Base-by-base conservation (phyloP, 2,329 filamentous ascomycete species). In the Colletotrichum tabaci region DNA sequence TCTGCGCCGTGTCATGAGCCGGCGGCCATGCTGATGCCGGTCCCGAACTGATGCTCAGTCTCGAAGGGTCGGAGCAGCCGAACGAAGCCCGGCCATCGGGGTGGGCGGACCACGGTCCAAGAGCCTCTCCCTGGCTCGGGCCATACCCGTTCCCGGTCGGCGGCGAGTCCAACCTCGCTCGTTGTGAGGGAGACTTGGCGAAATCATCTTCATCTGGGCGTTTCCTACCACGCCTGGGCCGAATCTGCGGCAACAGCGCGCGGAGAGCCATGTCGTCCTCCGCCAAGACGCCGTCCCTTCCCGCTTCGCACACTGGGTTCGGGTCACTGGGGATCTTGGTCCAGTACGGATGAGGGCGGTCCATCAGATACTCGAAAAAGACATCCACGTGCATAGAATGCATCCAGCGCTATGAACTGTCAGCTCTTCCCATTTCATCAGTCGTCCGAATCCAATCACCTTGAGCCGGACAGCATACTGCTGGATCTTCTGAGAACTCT, bases 351-450 rank as follows among this genome's bases (percentile, higher is more conserved):
- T 97, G 94, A 35, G 89, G 85, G 74, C 94, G 94, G 60, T 91
- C 90, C 73, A 96, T 87, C 23, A 97, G 89, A 79, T 94, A 98
- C 79, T 97, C 94, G 77, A 98, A 98, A 80, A 98, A 98, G 13
- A 94, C 93, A 85, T 97, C 94, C 63, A 98, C 91, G 80, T 98
- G 95, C 93, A 97, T 96, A 6, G 95, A 95, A 79, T 94, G 94
- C 94, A 98, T 96, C 95, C 95, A 98, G 78, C 96, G 92, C 93
- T 94, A 77, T 49, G 57, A n/a, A 56, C 4, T 13, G 49, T 75
- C 67, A 74, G 66, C 47, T 16, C 8, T 12, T 56, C 55, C 68
- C 30, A 61, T 56, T 10, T 15, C 6, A 53, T 3, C 47, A 53
- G 5, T 40, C 3, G 18, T 12, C 1, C 4, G 6, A 16, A 18